Percentiles rank a stretch among this genome's conserved stretches.
Conservation (phyloP, 257 asterid species). For the Ehretia macrophylla region DNA sequence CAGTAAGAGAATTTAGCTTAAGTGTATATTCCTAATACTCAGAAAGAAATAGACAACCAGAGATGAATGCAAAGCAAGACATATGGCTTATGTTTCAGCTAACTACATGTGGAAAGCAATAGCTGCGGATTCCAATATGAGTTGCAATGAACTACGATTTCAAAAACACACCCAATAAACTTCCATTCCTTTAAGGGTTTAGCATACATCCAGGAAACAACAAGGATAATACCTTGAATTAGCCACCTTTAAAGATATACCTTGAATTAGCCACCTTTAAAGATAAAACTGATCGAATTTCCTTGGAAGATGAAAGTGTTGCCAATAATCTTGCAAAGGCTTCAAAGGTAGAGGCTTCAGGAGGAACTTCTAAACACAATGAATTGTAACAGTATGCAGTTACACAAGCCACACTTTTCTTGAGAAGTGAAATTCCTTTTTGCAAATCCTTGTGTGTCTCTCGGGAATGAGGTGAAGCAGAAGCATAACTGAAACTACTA, state of each 20-base stretch:
- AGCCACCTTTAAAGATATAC: constrained; percentile 21
- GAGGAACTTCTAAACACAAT: constrained; percentile 70
- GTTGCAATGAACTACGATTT: no score
- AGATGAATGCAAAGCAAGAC: no score
- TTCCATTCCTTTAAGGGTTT: neutral
- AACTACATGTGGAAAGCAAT: no score
- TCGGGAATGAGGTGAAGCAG: constrained; percentile 81
- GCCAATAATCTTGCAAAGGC: constrained; percentile 80
- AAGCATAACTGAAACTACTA: constrained; percentile 64
- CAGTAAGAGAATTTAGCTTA: no score
- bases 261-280: constrained; percentile 68
- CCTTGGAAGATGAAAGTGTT: constrained; percentile 91
- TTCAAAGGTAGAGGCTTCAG: constrained; percentile 88
- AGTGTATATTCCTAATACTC: no score
- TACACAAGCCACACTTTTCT: constrained; percentile 93
- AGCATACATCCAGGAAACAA: neutral
- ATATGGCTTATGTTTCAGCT: no score
- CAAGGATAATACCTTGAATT: neutral
- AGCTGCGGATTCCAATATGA: no score
- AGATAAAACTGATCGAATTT: constrained; percentile 73
- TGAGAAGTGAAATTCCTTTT: constrained; percentile 98
- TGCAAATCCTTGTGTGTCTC: constrained; percentile 94
- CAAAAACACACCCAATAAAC: no score
- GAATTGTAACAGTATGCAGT: constrained; percentile 82
- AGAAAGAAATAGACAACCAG: no score